phyloP scores from a whole-genome alignment of 306 rosid genomes.

The Cucumis sativus region DNA sequence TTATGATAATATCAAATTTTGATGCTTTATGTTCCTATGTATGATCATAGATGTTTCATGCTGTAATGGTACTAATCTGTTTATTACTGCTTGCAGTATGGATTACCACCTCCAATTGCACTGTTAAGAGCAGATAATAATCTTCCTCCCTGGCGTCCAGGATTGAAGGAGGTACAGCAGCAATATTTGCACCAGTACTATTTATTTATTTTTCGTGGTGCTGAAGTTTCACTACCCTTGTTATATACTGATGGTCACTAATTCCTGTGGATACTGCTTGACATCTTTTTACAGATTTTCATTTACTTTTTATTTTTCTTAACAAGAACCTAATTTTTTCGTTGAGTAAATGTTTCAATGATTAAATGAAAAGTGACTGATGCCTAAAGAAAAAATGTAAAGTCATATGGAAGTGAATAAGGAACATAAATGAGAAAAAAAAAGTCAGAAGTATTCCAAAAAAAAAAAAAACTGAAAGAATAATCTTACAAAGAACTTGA shows the following conservation, averaged over 20 bases:
- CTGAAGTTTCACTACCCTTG: not conserved
- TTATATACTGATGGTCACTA: not conserved
- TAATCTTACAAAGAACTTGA: not conserved
- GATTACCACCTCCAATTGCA: conserved; percentile 61
- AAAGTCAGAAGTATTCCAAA: not conserved
- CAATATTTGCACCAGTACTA: not conserved
- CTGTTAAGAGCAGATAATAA: conserved; percentile 92
- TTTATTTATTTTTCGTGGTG: not conserved
- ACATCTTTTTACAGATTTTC: not conserved
- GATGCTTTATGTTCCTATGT: not conserved
- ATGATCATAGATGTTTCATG: not conserved
- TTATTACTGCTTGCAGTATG: conserved; percentile 56
- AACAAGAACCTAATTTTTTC: too few relatives aligned
- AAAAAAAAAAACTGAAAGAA: not conserved
- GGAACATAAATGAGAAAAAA: not conserved
- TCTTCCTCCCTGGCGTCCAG: conserved; percentile 95
- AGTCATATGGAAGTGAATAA: too few relatives aligned
- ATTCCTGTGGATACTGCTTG: not conserved
- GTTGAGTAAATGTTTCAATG: too few relatives aligned
- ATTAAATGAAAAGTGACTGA: too few relatives aligned
- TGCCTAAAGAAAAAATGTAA: too few relatives aligned
- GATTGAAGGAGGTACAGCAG: conserved; percentile 58
- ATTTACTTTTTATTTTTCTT: too few relatives aligned
- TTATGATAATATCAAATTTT: not conserved
- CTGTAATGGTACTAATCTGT: conserved; percentile 10